phyloP scores from a whole-genome alignment of 495 filamentous ascomycete genomes.

The Parmelia sp. region DNA sequence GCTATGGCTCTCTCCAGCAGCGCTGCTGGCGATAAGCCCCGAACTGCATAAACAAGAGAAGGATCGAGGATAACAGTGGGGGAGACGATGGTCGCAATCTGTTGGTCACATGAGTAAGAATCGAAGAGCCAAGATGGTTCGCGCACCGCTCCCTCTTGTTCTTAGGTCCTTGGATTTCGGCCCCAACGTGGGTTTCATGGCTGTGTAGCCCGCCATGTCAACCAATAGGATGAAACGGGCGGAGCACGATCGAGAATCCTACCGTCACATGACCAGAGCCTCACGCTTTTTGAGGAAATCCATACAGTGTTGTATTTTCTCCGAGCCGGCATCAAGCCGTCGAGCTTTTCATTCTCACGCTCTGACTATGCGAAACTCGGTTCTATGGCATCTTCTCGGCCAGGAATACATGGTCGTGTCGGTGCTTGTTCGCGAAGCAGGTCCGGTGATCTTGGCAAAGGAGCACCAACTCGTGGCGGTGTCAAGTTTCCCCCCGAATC shows the following conservation, averaged over 20 bases:
- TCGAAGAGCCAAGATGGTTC: not conserved
- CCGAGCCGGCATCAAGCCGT: not conserved
- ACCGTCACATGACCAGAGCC: not conserved
- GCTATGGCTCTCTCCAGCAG: not conserved
- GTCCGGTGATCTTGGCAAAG: too few species aligned
- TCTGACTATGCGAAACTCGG: too few species aligned
- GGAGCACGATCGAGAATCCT: not conserved
- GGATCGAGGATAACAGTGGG: not conserved
- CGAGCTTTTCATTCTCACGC: too few species aligned
- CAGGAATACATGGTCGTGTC: too few species aligned
- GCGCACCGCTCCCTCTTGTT: not conserved
- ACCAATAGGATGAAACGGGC: not conserved
- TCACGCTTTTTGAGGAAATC: not conserved
- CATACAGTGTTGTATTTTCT: not conserved
- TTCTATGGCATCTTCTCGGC: too few species aligned
- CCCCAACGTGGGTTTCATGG: not conserved
- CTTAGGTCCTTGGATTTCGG: too few species aligned
- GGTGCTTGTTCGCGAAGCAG: too few species aligned
- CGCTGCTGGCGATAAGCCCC: not conserved
- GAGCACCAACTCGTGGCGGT: not conserved
- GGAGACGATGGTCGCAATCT: too few species aligned
- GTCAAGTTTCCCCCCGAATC: not conserved
- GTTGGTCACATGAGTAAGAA: conserved; percentile 5
- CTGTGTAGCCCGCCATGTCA: not conserved
- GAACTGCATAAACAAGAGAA: not conserved